These are phyloP conservation scores for Saccharomyces hybrid DNA, from an alignment of 1,139 yeast species.

Conservation along the genomic window DNA sequence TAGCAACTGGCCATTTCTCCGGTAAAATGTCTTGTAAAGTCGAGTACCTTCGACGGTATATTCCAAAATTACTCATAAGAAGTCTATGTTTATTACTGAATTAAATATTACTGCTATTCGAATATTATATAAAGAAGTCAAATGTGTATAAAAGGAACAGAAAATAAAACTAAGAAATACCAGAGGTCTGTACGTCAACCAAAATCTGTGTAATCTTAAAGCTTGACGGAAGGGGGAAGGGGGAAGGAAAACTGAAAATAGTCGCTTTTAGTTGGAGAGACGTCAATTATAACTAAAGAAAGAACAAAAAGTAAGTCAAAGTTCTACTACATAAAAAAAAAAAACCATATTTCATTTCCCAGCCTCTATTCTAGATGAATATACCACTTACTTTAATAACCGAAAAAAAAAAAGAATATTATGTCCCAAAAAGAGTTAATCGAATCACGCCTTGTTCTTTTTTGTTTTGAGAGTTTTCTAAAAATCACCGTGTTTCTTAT, in stretches of 20 bases:
- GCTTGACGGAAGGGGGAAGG: neutral
- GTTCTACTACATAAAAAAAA: too few relatives aligned
- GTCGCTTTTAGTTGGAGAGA: neutral
- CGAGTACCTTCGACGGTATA: neutral
- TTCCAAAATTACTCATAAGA: neutral
- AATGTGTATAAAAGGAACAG: neutral
- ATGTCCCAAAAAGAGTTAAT: neutral
- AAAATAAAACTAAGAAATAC: neutral
- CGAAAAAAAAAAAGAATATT: neutral
- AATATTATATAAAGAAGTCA: too few relatives aligned
- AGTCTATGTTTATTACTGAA: too few relatives aligned
- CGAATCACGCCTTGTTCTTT: neutral
- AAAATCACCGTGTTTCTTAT: slow-evolving; percentile 35
- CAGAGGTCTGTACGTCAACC: neutral
- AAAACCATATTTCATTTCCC: neutral
- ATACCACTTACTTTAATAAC: neutral
- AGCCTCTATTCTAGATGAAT: neutral
- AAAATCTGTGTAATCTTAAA: neutral
- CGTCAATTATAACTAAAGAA: neutral
- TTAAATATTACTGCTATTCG: neutral
- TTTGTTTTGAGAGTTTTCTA: slow-evolving; percentile 4
- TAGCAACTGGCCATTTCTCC: neutral
- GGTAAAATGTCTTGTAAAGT: neutral
- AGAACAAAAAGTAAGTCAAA: neutral
- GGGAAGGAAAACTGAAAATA: too few relatives aligned